phyloP scores from a whole-genome alignment of 192 early-diverging fungal genomes.

The Spizellomyces punctatus region DNA sequence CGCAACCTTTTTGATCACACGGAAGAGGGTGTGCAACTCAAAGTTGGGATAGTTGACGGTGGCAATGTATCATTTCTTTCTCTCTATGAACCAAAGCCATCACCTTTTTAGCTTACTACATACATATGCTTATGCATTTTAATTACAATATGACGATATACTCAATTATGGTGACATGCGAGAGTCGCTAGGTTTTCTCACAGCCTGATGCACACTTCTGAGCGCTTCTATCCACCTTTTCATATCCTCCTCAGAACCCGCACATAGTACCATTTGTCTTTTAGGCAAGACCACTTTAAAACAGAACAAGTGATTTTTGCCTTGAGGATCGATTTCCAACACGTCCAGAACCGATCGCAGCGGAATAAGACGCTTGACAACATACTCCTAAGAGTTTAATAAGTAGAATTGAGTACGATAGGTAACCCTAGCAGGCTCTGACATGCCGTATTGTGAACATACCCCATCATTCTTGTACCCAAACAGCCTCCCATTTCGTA shows the following conservation, averaged over 20 bases:
- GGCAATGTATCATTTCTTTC: slow-evolving; percentile 28
- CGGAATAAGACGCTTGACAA: slow-evolving; percentile 49
- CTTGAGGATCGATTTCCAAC: slow-evolving; percentile 48
- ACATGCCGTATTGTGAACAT: slow-evolving; percentile 13
- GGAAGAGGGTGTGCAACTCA: slow-evolving; percentile 10
- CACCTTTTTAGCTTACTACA: not conserved
- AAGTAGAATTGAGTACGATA: slow-evolving; percentile 12
- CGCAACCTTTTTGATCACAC: not conserved
- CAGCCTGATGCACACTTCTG: slow-evolving; percentile 22
- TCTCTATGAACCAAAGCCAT: slow-evolving; percentile 11
- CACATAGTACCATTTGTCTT: slow-evolving; percentile 37
- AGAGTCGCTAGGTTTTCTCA: not conserved
- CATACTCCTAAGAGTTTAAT: slow-evolving; percentile 48
- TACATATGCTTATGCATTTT: too few relatives aligned
- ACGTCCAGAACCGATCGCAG: slow-evolving; percentile 47
- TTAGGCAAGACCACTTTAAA: slow-evolving; percentile 51
- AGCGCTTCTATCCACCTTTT: slow-evolving; percentile 39
- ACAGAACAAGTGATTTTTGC: slow-evolving; percentile 36
- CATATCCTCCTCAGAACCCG: slow-evolving; percentile 31
- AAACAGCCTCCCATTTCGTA: slow-evolving; percentile 43
- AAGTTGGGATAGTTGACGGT: slow-evolving; percentile 22
- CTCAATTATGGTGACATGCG: too few relatives aligned
- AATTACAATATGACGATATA: too few relatives aligned
- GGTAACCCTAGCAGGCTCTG: not conserved
- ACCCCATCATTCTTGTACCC: slow-evolving; percentile 50